These are phyloP conservation scores for Morella rubra DNA, from an alignment of 306 rosid species.

Conservation along the genomic window DNA sequence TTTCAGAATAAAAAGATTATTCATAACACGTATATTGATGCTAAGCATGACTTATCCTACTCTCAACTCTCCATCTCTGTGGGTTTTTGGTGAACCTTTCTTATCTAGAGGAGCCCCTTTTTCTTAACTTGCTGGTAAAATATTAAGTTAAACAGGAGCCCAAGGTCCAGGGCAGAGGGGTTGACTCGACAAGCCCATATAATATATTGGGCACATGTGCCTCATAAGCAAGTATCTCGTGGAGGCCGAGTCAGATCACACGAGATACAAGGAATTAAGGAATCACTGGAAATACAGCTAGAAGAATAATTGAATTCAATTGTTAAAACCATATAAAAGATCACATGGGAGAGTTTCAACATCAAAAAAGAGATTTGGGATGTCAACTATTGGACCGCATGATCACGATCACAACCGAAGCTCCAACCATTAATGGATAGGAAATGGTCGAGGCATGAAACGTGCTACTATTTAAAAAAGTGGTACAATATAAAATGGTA, in stretches of 20 bases:
- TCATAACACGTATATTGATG: too few species aligned
- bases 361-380: neutral
- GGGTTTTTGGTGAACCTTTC: too few species aligned
- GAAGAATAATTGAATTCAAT: neutral
- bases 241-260: neutral
- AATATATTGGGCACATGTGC: neutral
- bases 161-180: neutral
- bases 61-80: too few species aligned
- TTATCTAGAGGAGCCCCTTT: too few species aligned
- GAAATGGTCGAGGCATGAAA: neutral
- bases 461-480: too few species aligned
- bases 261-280: neutral
- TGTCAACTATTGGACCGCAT: neutral
- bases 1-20: too few species aligned
- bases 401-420: neutral
- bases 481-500: too few species aligned
- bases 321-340: neutral
- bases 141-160: neutral
- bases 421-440: neutral
- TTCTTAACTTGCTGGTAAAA: too few species aligned
- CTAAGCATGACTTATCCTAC: too few species aligned
- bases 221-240: neutral
- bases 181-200: neutral
- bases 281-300: too few species aligned
- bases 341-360: neutral